Percentiles rank a stretch among this genome's conserved stretches.
These are phyloP conservation scores for Psilocybe sp. DNA, from an alignment of 768 basidiomycete genomes.

Conservation along the genomic window DNA sequence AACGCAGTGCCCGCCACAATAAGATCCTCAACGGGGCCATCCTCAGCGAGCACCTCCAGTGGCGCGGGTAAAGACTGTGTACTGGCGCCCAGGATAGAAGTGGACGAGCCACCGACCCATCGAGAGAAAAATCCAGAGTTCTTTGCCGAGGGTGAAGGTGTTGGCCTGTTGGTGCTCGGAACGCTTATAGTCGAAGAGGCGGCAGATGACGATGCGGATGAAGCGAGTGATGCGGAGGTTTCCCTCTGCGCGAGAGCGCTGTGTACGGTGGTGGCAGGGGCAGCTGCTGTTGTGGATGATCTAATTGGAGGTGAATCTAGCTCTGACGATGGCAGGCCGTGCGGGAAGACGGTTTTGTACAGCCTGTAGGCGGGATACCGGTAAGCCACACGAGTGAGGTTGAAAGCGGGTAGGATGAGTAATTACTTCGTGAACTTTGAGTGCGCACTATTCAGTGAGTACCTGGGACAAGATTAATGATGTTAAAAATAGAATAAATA, in stretches of 20 bases:
- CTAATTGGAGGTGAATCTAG: constrained; percentile 25
- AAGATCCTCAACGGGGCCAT: constrained; percentile 68
- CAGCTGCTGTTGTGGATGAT: background rate
- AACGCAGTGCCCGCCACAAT: constrained; percentile 77
- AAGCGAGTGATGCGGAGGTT: constrained; percentile 18
- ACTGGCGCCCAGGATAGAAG: constrained; percentile 38
- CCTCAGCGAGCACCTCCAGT: constrained; percentile 22
- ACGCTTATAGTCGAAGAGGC: constrained; percentile 12
- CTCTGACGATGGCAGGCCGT: constrained; percentile 36
- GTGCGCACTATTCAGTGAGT: constrained; percentile 63
- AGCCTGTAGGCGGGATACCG: constrained; percentile 41
- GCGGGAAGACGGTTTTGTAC: constrained; percentile 66
- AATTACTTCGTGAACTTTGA: constrained; percentile 70
- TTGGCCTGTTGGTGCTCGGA: constrained; percentile 3
- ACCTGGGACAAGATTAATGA: constrained; percentile 21
- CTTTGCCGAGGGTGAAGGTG: constrained; percentile 14
- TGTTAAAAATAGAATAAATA: background rate
- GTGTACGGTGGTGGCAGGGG: constrained; percentile 10
- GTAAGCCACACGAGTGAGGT: background rate
- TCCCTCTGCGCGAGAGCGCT: constrained; percentile 13
- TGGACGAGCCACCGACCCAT: constrained; percentile 27
- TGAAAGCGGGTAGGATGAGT: background rate
- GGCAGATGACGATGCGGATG: constrained; percentile 14
- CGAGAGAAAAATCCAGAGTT: constrained; percentile 39
- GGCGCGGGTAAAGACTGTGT: constrained; percentile 11